Evolutionary conservation across 805 yeast species (phyloP).

Genomic region (Citeromyces nyonsensis): DNA sequence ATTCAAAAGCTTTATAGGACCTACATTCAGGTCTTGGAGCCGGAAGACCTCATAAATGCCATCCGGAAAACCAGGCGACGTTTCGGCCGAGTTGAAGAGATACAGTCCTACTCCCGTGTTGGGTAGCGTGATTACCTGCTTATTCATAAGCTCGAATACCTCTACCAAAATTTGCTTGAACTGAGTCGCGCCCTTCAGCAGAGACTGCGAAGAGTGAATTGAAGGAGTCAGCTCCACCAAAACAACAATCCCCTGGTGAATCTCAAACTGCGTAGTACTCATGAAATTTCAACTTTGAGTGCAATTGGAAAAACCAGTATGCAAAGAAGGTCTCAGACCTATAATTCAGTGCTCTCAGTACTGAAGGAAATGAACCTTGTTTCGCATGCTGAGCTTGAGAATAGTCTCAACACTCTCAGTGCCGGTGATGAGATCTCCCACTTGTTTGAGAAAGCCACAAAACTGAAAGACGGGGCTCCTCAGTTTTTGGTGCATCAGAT

Average conservation of each 20-base stretch:
- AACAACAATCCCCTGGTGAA: slow-evolving; percentile 42
- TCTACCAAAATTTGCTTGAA: slow-evolving; percentile 37
- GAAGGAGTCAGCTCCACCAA: slow-evolving; percentile 32
- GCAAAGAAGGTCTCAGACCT: no score
- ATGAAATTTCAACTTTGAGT: no score
- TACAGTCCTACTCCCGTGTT: slow-evolving; percentile 66
- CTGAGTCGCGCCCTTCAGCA: slow-evolving; percentile 23
- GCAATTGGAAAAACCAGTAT: no score
- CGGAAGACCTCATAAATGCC: slow-evolving; percentile 36
- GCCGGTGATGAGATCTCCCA: no score
- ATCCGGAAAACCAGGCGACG: slow-evolving; percentile 15
- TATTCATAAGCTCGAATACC: slow-evolving; percentile 46
- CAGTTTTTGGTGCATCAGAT: no score
- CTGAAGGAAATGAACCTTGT: no score
- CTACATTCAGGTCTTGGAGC: slow-evolving; percentile 36
- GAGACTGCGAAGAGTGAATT: slow-evolving; percentile 13
- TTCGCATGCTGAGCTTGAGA: no score
- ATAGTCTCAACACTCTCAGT: no score
- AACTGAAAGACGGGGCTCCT: no score
- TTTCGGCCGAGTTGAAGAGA: slow-evolving; percentile 31
- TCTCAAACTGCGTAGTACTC: slow-evolving; percentile 27
- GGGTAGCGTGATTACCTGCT: slow-evolving; percentile 48
- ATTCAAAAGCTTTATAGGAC: slow-evolving; percentile 39
- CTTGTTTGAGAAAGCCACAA: no score
- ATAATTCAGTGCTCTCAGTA: no score